Base-by-base conservation (phyloP, 2,329 filamentous ascomycete species). In the Allantophomopsis cytisporea region DNA sequence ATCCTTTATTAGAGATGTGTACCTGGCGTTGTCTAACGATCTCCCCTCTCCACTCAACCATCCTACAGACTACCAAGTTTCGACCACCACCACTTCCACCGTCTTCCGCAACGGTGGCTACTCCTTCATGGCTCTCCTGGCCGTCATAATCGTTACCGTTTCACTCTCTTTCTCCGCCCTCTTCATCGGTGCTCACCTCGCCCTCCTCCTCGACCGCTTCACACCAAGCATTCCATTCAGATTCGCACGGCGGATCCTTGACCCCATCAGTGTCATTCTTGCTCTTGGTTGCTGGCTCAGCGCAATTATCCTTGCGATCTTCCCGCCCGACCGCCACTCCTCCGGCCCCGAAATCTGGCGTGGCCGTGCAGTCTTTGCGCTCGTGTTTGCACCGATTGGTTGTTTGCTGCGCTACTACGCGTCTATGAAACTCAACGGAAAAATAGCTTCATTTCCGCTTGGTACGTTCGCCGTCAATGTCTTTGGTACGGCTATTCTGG, bases 401-500 rank as follows among this genome's bases (percentile, higher is more conserved):
- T 88, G 82, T 48, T 60, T 94, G 0, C 54, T 70, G 0, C 73
- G 89, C 3, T 94, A 83, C 61, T 88, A 86, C 54, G 58, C 73
- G 1, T 82, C 82, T 1, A 54, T 83, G 6, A 58, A 64, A 17
- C 69, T 94, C n/a, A 95, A 95, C 50, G 63, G 71, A 0, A 65
- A 73, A 15, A 48, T 76, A 0, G 58, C 75, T 0, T 62, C 69
- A 0, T 95, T 95, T 48, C 89, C 89, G 0, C 58, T 95, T 0
- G 89, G 89, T 2, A 96, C 89, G 0, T 94, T 95, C 50, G 61
- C 64, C 0, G 85, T 82, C 20, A 96, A 96, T 52, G 65, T 93
- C 4, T 56, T 80, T 12, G 89, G 88, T 4, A 87, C 84, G 0
- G 70, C 70, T 0, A 59, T 94, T 13, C 58, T 93, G 37, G 87